Evolutionary conservation across 768 basidiomycete genomes (phyloP).

Genomic region (Leccinum disarticulatum): DNA sequence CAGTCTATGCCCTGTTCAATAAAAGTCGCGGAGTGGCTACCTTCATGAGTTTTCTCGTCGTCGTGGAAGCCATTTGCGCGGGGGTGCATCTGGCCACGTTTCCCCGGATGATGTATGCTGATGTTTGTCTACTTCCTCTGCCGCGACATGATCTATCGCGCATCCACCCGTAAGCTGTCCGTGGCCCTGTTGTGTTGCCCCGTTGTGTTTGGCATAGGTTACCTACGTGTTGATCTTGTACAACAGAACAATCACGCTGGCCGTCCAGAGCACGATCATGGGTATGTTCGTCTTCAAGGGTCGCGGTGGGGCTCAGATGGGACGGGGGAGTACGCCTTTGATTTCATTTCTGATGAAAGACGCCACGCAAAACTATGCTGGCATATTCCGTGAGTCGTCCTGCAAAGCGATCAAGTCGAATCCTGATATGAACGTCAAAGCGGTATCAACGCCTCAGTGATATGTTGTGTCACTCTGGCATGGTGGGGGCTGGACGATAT

Average conservation of each 20-base stretch:
- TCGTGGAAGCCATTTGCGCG: conserved; percentile 17
- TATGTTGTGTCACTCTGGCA: conserved; percentile 3
- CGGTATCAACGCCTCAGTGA: conserved; percentile 3
- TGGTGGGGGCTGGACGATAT: conserved; percentile 5
- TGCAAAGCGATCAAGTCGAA: neutral
- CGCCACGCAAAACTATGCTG: conserved; percentile 43
- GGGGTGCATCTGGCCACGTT: conserved; percentile 15
- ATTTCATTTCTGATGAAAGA: conserved; percentile 43
- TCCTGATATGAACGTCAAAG: neutral
- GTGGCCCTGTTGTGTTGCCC: neutral
- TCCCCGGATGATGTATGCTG: conserved; percentile 13
- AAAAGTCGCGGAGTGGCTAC: conserved; percentile 30
- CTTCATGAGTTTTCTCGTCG: conserved; percentile 12
- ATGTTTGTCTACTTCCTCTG: conserved; percentile 28
- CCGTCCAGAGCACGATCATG: conserved; percentile 40
- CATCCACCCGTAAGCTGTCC: conserved; percentile 19
- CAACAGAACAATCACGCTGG: conserved; percentile 17
- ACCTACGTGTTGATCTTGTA: neutral
- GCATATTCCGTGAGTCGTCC: conserved; percentile 37
- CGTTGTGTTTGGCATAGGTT: neutral
- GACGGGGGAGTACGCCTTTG: conserved; percentile 43
- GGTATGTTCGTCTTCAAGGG: conserved; percentile 40
- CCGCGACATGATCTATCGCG: neutral
- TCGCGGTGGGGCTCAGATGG: conserved; percentile 31
- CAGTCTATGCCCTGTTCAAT: conserved; percentile 36